Conservation (phyloP, 2,329 filamentous ascomycete genomes). For the Xylaria hypoxylon region DNA sequence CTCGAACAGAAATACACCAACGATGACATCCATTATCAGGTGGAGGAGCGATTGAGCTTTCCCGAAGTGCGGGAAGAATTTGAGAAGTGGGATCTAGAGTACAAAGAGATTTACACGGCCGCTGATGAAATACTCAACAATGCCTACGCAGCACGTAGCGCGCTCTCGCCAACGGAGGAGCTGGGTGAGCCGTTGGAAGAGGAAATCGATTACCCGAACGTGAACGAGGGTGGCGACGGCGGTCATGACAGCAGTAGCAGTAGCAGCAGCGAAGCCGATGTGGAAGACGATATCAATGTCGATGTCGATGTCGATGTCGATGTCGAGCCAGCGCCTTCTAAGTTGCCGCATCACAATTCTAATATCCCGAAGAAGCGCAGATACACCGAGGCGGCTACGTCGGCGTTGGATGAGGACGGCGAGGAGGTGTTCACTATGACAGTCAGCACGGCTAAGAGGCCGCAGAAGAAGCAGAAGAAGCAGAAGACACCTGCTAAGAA, state of each 20-base stretch:
- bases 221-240: not conserved
- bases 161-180: not conserved
- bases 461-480: not conserved
- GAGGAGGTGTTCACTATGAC: not conserved
- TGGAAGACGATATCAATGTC: not conserved
- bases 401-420: not conserved
- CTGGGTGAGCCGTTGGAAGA: not conserved
- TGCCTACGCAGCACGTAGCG: not conserved
- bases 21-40: not conserved
- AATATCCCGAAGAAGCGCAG: constrained; percentile 1
- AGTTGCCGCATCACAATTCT: not conserved
- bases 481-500: not conserved
- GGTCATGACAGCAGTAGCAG: not conserved
- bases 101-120: accelerated
- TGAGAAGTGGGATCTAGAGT: not conserved
- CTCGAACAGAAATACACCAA: not conserved
- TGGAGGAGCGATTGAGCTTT: not conserved
- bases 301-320: not conserved
- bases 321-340: not conserved
- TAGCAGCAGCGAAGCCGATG: too few species aligned
- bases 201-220: too few species aligned
- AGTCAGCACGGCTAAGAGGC: not conserved
- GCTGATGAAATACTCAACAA: not conserved
- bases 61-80: not conserved
- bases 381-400: not conserved